These are phyloP conservation scores for Serendipita sp. DNA, from an alignment of 768 basidiomycete genomes.

Conservation along the genomic window DNA sequence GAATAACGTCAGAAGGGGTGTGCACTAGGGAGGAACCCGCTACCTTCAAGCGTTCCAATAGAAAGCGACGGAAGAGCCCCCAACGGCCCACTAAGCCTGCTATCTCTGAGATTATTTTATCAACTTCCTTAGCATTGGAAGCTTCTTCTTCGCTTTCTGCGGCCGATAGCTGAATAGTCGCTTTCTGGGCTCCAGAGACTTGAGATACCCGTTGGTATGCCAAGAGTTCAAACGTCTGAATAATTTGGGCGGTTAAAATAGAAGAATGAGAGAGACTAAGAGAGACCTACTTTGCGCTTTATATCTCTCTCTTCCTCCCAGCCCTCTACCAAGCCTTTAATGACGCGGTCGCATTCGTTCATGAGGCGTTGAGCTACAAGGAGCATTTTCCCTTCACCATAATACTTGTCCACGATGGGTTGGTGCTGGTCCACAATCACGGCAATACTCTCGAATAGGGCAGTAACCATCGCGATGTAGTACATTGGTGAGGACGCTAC, in stretches of 20 bases:
- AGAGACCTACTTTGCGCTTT: slow-evolving; percentile 52
- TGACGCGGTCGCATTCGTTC: slow-evolving; percentile 76
- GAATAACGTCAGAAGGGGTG: background rate
- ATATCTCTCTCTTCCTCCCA: slow-evolving; percentile 89
- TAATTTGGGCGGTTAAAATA: background rate
- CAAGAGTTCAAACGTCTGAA: slow-evolving; percentile 5
- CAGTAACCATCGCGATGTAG: slow-evolving; percentile 78
- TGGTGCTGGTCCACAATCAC: slow-evolving; percentile 97
- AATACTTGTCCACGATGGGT: slow-evolving; percentile 95
- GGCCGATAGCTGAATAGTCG: background rate
- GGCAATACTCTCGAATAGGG: slow-evolving; percentile 88
- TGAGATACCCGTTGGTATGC: slow-evolving; percentile 1
- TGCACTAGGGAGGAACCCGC: too few relatives aligned
- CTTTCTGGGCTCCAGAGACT: slow-evolving; percentile 5
- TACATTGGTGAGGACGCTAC: slow-evolving; percentile 84
- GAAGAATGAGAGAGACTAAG: background rate
- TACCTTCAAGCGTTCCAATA: slow-evolving; percentile 58
- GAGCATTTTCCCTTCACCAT: slow-evolving; percentile 77
- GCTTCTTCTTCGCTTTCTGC: slow-evolving; percentile 25
- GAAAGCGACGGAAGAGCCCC: slow-evolving; percentile 79
- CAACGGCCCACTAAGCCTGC: slow-evolving; percentile 85
- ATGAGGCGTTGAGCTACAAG: slow-evolving; percentile 59
- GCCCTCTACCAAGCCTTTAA: slow-evolving; percentile 52
- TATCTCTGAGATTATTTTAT: slow-evolving; percentile 75
- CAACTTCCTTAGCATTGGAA: slow-evolving; percentile 80